Evolutionary conservation across 2,329 filamentous ascomycete species (phyloP), one percentile per base, ranked within the genome.

Genomic region (Fusarium metavorans): DNA sequence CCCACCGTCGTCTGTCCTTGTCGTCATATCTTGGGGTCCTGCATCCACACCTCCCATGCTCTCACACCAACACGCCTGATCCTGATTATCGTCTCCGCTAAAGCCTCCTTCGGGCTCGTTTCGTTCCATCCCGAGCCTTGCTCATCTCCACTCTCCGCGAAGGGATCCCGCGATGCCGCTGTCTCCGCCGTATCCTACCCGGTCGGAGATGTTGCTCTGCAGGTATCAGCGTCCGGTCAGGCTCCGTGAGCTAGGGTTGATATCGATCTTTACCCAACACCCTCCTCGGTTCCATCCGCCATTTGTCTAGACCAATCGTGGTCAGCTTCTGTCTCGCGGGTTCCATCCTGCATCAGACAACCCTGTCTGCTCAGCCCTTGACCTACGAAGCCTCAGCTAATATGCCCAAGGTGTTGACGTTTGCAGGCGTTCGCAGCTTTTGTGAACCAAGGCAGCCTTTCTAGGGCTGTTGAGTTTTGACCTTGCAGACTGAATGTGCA

Each of bases 51-150:
- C 41, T 71, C 60, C 52, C 52, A 52, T 54, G 34, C 41, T 34
- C 39, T 48, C 41, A 41, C 72, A 62, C 32, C 63, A 60, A 64
- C 66, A 60, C 65, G 65, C 65, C 60, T 71, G 52, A 50, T 60
- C 37, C 62, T 30, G 27, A 27, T 45, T 48, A 50, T 52, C 25
- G 18, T 52, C 48, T 50, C 60, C 50, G 43, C 64, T 43, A 41
- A 59, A 52, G 34, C 25, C 60, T 59, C 34, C n/a, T 27, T 48
- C 59, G 70, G 64, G 70, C 66, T 78, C 69, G 62, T 70, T 71
- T 78, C 71, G 61, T 71, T 65, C 71, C 66, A 66, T 76, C 68
- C 73, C 67, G 60, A 65, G 56, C 62, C 70, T 66, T 72, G 59
- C 59, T 58, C 65, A 72, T 73, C 67, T 75, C 71, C 68, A 77